Conservation (phyloP, 345 rosid species). For the Murraya paniculata region DNA sequence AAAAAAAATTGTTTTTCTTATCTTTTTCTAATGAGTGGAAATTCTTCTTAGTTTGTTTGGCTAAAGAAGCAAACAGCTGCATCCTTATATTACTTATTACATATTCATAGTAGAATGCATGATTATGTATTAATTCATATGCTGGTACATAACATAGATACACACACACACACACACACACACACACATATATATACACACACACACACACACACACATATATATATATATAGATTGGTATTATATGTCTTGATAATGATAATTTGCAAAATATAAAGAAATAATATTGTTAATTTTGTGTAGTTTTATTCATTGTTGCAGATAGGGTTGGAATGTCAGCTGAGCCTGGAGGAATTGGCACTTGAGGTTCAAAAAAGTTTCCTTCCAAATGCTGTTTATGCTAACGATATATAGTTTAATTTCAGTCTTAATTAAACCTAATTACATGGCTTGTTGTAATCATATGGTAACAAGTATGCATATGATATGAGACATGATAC, state of each 20-base stretch:
- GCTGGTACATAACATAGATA: background rate
- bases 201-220: too few relatives aligned
- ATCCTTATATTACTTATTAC: background rate
- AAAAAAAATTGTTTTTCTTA: too few relatives aligned
- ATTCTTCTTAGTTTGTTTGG: too few relatives aligned
- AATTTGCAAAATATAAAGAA: background rate
- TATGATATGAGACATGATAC: background rate
- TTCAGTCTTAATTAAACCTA: background rate
- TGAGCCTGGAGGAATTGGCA: conserved; percentile 88
- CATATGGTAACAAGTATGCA: background rate
- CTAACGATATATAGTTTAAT: conserved; percentile 2
- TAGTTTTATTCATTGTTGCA: conserved; percentile 13
- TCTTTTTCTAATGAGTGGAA: too few relatives aligned
- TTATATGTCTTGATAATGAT: background rate
- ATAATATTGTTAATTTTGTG: background rate
- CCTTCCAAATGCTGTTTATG: conserved; percentile 16
- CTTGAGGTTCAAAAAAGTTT: conserved; percentile 82
- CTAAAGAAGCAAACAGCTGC: background rate
- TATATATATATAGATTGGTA: too few relatives aligned
- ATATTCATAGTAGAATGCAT: background rate
- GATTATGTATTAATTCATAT: background rate
- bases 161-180: too few relatives aligned
- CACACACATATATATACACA: too few relatives aligned
- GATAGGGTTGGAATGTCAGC: conserved; percentile 72
- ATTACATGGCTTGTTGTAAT: background rate